Conservation (phyloP, 768 basidiomycete species). For the Rubroboletus satanas region DNA sequence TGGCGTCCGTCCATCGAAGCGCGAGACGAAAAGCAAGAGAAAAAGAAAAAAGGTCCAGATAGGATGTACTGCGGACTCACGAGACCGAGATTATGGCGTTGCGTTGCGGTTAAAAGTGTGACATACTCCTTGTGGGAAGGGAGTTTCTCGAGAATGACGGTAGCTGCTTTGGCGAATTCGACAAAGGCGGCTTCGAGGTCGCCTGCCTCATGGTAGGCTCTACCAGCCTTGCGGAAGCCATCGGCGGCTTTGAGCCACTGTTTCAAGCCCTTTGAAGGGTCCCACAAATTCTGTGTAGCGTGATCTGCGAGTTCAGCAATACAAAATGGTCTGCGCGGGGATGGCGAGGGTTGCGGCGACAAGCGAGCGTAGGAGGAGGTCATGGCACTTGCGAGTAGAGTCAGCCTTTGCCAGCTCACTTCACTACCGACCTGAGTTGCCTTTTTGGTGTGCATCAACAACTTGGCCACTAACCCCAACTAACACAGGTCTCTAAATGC, state of each 20-base stretch:
- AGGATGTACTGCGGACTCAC: constrained; percentile 45
- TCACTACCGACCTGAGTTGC: constrained; percentile 12
- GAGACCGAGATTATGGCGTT: constrained; percentile 63
- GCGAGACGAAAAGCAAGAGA: background rate
- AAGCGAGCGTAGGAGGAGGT: constrained; percentile 16
- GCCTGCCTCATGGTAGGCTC: constrained; percentile 40
- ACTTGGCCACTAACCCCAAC: background rate
- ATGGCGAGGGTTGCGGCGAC: constrained; percentile 15
- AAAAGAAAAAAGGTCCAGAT: background rate
- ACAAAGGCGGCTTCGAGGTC: constrained; percentile 74
- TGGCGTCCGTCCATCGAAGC: background rate
- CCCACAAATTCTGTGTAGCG: constrained; percentile 55
- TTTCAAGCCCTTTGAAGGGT: constrained; percentile 58
- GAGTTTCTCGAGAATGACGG: constrained; percentile 74
- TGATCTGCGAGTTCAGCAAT: constrained; percentile 65
- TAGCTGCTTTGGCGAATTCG: constrained; percentile 67
- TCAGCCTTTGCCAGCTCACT: constrained; percentile 12
- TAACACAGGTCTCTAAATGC: constrained; percentile 10
- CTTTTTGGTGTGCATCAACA: constrained; percentile 15
- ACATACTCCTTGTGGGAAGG: constrained; percentile 68
- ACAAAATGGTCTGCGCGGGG: constrained; percentile 45
- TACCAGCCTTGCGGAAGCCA: constrained; percentile 54
- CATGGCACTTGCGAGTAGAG: constrained; percentile 18
- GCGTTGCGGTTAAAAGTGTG: constrained; percentile 48
- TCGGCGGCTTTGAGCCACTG: constrained; percentile 64